Evolutionary conservation across 73 alveolate species (phyloP), one percentile per base, ranked within the genome.

Genomic region (Urostyla sp.): DNA sequence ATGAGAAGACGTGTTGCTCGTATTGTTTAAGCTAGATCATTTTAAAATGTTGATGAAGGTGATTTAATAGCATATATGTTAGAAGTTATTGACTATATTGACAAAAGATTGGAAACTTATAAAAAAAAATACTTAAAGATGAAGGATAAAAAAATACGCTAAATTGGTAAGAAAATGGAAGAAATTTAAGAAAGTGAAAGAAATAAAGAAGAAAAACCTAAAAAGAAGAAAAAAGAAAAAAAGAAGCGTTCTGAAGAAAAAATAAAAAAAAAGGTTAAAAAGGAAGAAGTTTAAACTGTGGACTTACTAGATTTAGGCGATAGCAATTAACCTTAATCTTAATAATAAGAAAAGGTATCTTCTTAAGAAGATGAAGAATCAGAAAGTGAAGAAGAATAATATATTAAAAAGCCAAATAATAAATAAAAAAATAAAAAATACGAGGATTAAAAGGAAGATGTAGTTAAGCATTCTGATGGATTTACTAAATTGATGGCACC

Each of bases 401-500:
- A 56, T 53, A 58, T n/a, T n/a, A n/a, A n/a, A n/a, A n/a, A n/a
- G n/a, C n/a, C 36, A 21, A 44, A 84, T 7, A 44, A 69, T 8
- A 50, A 44, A 11, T 24, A 69, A 15, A 7, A 15, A 15, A 76
- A 80, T 7, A 28, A 40, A 52, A 77, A 45, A 60, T 43, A 61
- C 44, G 53, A 32, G 51, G 87, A 85, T 0, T 56, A 34, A 4
- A 23, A 78, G 13, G 90, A 79, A 63, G 75, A 60, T 24, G 76
- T 32, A 0, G 43, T 51, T 40, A 81, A 54, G 59, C 21, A 52
- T n/a, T 54, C n/a, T 28, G 72, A 40, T 52, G 74, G 80, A 21
- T 66, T 66, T 21, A 67, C 31, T 23, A 83, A 57, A 36, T 43
- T 83, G 23, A 74, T 74, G 43, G 92, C 92, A 16, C 92, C 92